Percentiles rank a stretch among this genome's conserved stretches.
Conservation (phyloP, 345 rosid genomes). For the Camelina hispida region DNA sequence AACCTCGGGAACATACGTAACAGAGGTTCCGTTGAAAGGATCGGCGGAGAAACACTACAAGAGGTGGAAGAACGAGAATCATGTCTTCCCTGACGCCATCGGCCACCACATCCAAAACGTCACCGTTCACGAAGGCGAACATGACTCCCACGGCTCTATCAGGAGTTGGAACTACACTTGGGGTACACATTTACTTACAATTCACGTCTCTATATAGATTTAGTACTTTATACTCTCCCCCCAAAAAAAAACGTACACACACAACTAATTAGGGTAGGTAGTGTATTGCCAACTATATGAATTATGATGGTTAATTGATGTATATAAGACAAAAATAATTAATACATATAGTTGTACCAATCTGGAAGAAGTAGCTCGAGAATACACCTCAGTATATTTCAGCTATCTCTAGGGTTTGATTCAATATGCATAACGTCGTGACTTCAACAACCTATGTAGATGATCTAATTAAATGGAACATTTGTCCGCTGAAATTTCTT, state of each 20-base stretch:
- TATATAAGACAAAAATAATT: too few species aligned
- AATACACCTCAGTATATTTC: too few species aligned
- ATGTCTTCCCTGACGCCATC: conserved; percentile 43
- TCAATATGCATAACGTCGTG: too few species aligned
- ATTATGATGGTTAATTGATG: too few species aligned
- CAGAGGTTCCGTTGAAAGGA: conserved; percentile 40
- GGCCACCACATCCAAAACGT: conserved; percentile 42
- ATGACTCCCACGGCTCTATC: conserved; percentile 39
- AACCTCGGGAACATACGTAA: conserved; percentile 44
- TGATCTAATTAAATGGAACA: background rate
- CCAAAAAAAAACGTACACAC: too few species aligned
- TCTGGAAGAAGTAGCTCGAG: too few species aligned
- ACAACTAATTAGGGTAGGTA: background rate
- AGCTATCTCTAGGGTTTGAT: background rate
- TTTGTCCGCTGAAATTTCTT: background rate
- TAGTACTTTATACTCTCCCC: too few species aligned
- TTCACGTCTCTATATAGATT: background rate
- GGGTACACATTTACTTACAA: conserved; percentile 12
- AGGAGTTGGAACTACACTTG: conserved; percentile 38
- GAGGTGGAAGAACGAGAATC: conserved; percentile 40
- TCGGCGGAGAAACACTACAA: conserved; percentile 39
- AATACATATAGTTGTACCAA: background rate
- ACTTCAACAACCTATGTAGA: background rate
- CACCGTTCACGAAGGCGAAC: conserved; percentile 38
- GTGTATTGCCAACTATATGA: background rate